Conservation (phyloP, 495 filamentous ascomycete genomes). For the Bacidia rubella region DNA sequence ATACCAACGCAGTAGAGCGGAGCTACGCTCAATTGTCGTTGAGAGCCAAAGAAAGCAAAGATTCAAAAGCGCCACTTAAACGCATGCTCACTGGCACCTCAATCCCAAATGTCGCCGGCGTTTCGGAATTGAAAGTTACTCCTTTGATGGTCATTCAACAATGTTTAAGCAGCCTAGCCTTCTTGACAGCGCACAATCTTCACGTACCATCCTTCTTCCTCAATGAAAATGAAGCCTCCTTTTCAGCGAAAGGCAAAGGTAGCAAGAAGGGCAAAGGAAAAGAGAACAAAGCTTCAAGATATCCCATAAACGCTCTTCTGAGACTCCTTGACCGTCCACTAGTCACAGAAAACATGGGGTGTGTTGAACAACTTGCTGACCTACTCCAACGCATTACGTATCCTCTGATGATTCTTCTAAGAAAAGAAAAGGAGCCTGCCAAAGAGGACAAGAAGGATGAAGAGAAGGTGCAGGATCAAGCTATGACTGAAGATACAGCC, state of each 20-base stretch:
- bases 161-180: conserved; percentile 69
- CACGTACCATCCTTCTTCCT: conserved; percentile 88
- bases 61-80: conserved; percentile 49
- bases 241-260: conserved; percentile 57
- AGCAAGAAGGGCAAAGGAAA: conserved; percentile 82
- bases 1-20: conserved; percentile 84
- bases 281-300: conserved; percentile 69
- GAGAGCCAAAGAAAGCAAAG: conserved; percentile 66
- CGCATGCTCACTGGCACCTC: conserved; percentile 46
- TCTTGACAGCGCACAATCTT: conserved; percentile 66
- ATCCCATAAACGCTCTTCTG: conserved; percentile 79
- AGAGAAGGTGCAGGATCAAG: conserved; percentile 16
- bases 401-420: conserved; percentile 68
- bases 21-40: conserved; percentile 88
- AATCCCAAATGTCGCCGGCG: conserved; percentile 40
- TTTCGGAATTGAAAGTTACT: conserved; percentile 56
- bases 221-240: conserved; percentile 75
- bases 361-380: conserved; percentile 86
- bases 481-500: conserved; percentile 15
- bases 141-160: conserved; percentile 93
- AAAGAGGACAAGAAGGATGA: conserved; percentile 21
- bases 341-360: conserved; percentile 85
- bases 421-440: conserved; percentile 63
- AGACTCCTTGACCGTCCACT: conserved; percentile 78
- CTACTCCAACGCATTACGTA: conserved; percentile 79